phyloP scores from a whole-genome alignment of 139 green algal species.

The Chlamydomonas incerta region DNA sequence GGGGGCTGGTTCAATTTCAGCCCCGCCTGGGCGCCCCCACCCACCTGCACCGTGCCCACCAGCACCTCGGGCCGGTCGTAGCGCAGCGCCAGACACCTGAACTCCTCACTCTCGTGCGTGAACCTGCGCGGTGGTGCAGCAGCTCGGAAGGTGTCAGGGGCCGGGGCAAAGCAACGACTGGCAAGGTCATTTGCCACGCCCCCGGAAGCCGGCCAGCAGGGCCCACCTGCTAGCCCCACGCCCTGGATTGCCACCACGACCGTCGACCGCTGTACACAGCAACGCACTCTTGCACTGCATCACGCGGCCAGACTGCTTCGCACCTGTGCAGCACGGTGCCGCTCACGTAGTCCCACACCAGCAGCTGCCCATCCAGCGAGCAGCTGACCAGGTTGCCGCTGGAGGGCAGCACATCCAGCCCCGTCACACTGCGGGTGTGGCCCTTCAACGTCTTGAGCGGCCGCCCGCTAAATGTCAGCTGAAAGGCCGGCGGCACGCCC shows the following conservation, averaged over 20 bases:
- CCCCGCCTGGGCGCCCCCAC: too few species aligned
- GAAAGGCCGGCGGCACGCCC: background rate
- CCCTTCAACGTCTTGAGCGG: constrained; percentile 59
- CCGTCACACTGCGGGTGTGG: constrained; percentile 69
- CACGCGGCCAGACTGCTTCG: too few species aligned
- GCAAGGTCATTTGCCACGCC: too few species aligned
- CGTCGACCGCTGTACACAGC: too few species aligned
- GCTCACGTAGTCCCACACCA: constrained; percentile 73
- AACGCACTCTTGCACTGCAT: too few species aligned
- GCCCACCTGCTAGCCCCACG: too few species aligned
- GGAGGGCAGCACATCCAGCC: constrained; percentile 51
- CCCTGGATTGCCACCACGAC: too few species aligned
- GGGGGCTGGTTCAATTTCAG: too few species aligned
- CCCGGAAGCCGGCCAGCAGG: too few species aligned
- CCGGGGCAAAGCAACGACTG: too few species aligned
- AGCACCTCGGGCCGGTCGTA: constrained; percentile 64
- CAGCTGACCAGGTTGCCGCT: constrained; percentile 67
- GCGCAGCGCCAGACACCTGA: constrained; percentile 54
- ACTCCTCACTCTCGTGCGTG: constrained; percentile 50
- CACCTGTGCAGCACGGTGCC: constrained; percentile 58
- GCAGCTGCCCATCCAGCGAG: constrained; percentile 64
- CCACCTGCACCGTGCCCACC: constrained; percentile 58
- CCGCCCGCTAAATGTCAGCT: constrained; percentile 42
- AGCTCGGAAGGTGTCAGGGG: too few species aligned
- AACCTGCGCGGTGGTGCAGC: background rate